Base-by-base conservation (phyloP, 768 basidiomycete genomes). In the Lanmaoa pseudosensibilis region DNA sequence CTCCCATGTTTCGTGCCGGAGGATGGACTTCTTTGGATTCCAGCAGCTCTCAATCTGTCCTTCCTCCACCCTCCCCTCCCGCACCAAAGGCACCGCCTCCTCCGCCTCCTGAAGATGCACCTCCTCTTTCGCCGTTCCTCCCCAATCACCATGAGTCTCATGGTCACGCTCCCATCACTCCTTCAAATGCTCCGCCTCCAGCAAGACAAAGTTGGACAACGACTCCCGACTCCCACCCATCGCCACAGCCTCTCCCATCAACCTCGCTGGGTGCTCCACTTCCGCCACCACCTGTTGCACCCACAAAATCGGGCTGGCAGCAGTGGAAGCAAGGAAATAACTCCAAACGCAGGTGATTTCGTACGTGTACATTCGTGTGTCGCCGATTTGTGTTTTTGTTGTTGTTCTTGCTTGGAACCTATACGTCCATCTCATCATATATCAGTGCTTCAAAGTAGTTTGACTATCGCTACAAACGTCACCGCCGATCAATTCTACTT, bases 11-110 rank as follows among this genome's bases (percentile, higher is more conserved):
- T 67, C 78, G 84, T 44, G 75, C 80, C 12, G 86, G 78, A 46
- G 87, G 88, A 18, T 88, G 85, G 83, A 83, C 86, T 10, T 82
- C 83, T 36, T 74, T 90, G 25, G 88, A 87, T 56, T 78, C 79
- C 3, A 74, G 77, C 21, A 77, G 67, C 55, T 71, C 71, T 25
- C 69, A 70, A 34, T 36, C 66, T 4, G 50, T 60, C 16, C 66
- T 66, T 52, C 63, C 69, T n/a, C 49, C 63, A 34, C 61, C 57
- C 13, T 27, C 46, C n/a, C 57, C 69, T 50, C 65, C 67, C 5
- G 36, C 59, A 13, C 59, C 65, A 6, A 43, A 45, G 25, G 37
- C 43, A 12, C 54, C 58, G 2, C 48, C 66, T 18, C 63, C 68
- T 2, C 65, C 64, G 18, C 62, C 65, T 27, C 59, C 61, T 12